phyloP scores from a whole-genome alignment of 1,284 basidiomycete species.

The Phellopilus nigrolimitatus region DNA sequence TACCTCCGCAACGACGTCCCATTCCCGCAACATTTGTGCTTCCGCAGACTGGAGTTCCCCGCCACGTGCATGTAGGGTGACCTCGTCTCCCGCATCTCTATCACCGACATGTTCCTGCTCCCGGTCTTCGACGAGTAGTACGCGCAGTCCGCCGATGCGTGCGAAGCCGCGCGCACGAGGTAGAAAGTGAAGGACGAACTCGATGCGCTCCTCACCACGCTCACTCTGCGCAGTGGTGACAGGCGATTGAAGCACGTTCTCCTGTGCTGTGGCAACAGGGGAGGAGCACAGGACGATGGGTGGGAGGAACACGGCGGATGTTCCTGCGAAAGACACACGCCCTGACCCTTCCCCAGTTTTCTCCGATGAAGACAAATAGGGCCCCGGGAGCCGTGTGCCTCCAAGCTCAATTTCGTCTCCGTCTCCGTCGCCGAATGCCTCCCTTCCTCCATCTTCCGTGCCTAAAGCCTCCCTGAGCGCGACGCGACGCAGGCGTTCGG shows the following conservation, averaged over 20 bases:
- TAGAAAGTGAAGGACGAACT: conserved; percentile 13
- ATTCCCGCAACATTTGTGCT: conserved; percentile 52
- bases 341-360: conserved; percentile 6
- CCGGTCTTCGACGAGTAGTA: conserved; percentile 38
- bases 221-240: conserved; percentile 23
- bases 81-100: conserved; percentile 8
- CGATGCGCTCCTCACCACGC: conserved; percentile 13
- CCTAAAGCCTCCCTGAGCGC: conserved; percentile 17
- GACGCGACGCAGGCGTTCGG: conserved; percentile 13
- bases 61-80: conserved; percentile 24
- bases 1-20: conserved; percentile 62
- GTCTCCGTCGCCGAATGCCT: conserved; percentile 13
- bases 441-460: background rate
- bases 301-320: conserved; percentile 46
- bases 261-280: conserved; percentile 19
- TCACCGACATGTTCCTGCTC: conserved; percentile 17
- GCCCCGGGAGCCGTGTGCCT: conserved; percentile 9
- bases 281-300: too few species aligned
- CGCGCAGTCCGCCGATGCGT: conserved; percentile 16
- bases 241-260: conserved; percentile 3
- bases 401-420: background rate
- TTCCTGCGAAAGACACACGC: conserved; percentile 45
- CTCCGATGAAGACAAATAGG: conserved; percentile 3
- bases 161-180: conserved; percentile 16
- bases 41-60: conserved; percentile 26